Conservation (phyloP, 164 flowering plant genomes). For the Chimonanthus salicifolius region DNA sequence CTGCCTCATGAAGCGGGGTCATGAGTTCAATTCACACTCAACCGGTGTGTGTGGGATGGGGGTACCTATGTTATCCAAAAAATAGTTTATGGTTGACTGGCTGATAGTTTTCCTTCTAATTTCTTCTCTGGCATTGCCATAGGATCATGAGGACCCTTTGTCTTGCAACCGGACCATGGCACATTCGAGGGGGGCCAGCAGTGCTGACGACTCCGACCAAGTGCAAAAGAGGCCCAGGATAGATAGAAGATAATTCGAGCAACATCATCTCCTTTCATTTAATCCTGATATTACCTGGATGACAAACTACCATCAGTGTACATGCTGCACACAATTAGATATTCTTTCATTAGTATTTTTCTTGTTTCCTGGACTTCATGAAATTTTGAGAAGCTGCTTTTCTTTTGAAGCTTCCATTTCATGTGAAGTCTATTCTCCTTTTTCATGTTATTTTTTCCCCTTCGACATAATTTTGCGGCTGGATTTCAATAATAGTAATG, state of each 20-base stretch:
- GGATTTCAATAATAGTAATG: conserved; percentile 2
- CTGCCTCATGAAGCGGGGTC: too few relatives aligned
- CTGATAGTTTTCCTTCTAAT: too few relatives aligned
- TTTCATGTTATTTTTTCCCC: background rate
- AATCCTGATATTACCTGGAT: conserved; percentile 9
- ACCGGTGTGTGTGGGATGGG: too few relatives aligned
- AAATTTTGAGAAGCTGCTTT: conserved; percentile 37
- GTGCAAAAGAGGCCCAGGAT: conserved; percentile 63
- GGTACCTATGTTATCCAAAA: too few relatives aligned
- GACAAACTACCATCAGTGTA: conserved; percentile 29
- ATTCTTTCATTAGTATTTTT: conserved; percentile 22
- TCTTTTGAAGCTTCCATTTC: conserved; percentile 16
- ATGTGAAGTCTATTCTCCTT: background rate
- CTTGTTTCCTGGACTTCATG: conserved; percentile 29
- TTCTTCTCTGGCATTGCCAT: background rate
- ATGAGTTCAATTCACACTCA: too few relatives aligned
- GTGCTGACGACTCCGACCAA: conserved; percentile 46
- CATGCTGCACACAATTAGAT: conserved; percentile 27
- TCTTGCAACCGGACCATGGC: conserved; percentile 29
- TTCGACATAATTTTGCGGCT: conserved; percentile 5
- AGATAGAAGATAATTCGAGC: conserved; percentile 15
- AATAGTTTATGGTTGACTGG: too few relatives aligned
- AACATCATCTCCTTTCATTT: background rate
- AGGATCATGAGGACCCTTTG: conserved; percentile 39
- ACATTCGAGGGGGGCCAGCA: conserved; percentile 34